Evolutionary conservation across 2,329 filamentous ascomycete genomes (phyloP), one percentile per base, ranked within the genome.

Genomic region (Colletotrichum lindemuthianum): DNA sequence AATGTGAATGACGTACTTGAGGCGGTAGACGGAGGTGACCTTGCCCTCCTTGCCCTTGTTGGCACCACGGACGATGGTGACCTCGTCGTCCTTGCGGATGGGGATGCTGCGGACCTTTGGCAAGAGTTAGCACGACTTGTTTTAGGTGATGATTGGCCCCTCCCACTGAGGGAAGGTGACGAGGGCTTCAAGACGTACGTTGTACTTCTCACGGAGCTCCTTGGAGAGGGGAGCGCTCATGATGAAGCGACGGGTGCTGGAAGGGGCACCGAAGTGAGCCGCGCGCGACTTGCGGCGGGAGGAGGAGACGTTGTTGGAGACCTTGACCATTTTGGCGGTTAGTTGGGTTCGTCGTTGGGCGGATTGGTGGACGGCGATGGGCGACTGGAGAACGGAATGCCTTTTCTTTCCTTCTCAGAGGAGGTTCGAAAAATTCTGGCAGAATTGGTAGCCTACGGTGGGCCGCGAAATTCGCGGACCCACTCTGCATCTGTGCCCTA

Each of bases 1-100:
- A 82, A 99, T 83, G 90, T 98, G 95, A 80, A 99, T 90, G 79
- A 93, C 88, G 85, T 96, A 99, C 86, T 98, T 98, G 78, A 97
- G 91, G 82, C 93, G 93, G 91, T 97, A 99, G 81, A 98, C 95
- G 77, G 92, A 93, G 76, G 90, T 94, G 84, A 99, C 88, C 88
- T 98, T 98, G 87, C 96, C 96, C 87, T 98, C 95, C 78, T 93
- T 93, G 79, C 95, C 96, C 89, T 98, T 98, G 89, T 97, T 92
- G 84, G 86, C 85, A 77, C 96, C 96, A 74, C 96, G 94, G 79
- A 95, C 90, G 77, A 99, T 91, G 79, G 86, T 87, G 80, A 98
- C 93, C 85, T 97, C 93, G 84, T 97, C 92, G 80, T 97, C 95
- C 86, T 97, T 97, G 86, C 95, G 93, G 86, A 98, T 89, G 79